A percentile compares a stretch with the other conserved stretches of the same genome.
Conservation (phyloP, 1,284 basidiomycete species). For the Leccinum solheimii region DNA sequence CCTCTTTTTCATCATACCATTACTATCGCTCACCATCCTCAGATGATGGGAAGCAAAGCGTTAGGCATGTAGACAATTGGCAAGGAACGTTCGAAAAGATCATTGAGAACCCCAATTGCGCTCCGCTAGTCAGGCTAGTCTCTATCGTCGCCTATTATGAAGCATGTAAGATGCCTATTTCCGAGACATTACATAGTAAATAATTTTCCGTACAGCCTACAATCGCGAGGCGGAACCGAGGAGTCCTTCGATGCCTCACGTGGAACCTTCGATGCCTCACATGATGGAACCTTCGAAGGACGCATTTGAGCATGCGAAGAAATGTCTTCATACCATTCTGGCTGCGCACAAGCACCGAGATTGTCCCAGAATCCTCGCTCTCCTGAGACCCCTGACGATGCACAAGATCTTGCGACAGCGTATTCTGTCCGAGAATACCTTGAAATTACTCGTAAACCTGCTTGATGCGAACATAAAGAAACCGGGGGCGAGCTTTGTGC, state of each 20-base stretch:
- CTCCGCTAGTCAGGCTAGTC: constrained; percentile 23
- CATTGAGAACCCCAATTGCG: constrained; percentile 8
- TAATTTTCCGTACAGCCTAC: constrained; percentile 7
- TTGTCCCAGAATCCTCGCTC: constrained; percentile 24
- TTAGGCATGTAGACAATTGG: constrained; percentile 17
- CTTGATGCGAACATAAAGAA: constrained; percentile 14
- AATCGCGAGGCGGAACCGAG: background rate
- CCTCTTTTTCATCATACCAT: background rate
- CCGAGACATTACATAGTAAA: background rate
- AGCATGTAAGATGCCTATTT: constrained; percentile 14
- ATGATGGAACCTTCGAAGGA: background rate
- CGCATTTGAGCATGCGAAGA: constrained; percentile 11
- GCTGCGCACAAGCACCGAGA: constrained; percentile 16
- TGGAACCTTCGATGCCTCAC: no score
- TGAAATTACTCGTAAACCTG: constrained; percentile 16
- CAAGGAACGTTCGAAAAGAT: constrained; percentile 8
- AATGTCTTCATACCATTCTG: constrained; percentile 15
- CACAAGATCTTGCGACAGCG: constrained; percentile 13
- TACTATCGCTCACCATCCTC: background rate
- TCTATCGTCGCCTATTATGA: constrained; percentile 30
- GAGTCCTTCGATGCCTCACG: background rate
- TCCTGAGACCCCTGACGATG: constrained; percentile 23
- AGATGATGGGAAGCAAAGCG: constrained; percentile 28
- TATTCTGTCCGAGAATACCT: constrained; percentile 18
- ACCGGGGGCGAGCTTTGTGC: constrained; percentile 15